A percentile compares a stretch with the other conserved stretches of the same genome.
phyloP scores from a whole-genome alignment of 2,329 filamentous ascomycete species.

The Lecanicillium sp. region DNA sequence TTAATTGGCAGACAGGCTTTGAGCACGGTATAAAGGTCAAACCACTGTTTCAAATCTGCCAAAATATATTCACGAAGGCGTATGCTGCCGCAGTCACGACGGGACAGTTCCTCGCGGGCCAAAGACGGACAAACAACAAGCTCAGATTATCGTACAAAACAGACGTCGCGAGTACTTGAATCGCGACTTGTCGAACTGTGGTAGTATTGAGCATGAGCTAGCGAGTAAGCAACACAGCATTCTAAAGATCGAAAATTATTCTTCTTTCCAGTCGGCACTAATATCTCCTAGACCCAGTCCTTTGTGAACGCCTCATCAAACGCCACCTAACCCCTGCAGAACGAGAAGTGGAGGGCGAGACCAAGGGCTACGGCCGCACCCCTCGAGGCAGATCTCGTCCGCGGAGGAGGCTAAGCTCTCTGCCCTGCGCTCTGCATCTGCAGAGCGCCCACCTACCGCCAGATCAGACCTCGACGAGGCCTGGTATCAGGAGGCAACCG shows the following conservation, averaged over 20 bases:
- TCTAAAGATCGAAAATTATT: neutral
- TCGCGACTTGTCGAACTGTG: conserved; percentile 65
- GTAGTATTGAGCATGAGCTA: conserved; percentile 45
- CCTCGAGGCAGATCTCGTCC: conserved; percentile 70
- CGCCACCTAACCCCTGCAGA: conserved; percentile 68
- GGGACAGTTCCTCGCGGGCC: conserved; percentile 37
- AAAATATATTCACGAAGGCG: too few relatives aligned
- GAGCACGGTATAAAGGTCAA: too few relatives aligned
- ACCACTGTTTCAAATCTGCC: too few relatives aligned
- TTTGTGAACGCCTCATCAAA: conserved; percentile 75
- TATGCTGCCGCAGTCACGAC: too few relatives aligned
- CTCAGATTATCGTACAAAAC: conserved; percentile 59
- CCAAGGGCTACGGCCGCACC: conserved; percentile 70
- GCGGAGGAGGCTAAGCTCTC: conserved; percentile 71
- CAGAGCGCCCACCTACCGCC: conserved; percentile 33
- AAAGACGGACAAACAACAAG: conserved; percentile 31
- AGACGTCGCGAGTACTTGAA: conserved; percentile 70
- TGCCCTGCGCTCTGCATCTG: conserved; percentile 25
- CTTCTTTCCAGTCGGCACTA: conserved; percentile 3
- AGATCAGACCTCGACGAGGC: conserved; percentile 8
- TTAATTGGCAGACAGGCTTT: too few relatives aligned
- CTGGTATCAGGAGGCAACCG: conserved; percentile 20
- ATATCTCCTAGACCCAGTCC: conserved; percentile 53
- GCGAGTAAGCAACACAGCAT: conserved; percentile 28
- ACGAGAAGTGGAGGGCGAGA: conserved; percentile 62